These are phyloP conservation scores for Mycena crocata DNA, from an alignment of 768 basidiomycete species.

Conservation along the genomic window DNA sequence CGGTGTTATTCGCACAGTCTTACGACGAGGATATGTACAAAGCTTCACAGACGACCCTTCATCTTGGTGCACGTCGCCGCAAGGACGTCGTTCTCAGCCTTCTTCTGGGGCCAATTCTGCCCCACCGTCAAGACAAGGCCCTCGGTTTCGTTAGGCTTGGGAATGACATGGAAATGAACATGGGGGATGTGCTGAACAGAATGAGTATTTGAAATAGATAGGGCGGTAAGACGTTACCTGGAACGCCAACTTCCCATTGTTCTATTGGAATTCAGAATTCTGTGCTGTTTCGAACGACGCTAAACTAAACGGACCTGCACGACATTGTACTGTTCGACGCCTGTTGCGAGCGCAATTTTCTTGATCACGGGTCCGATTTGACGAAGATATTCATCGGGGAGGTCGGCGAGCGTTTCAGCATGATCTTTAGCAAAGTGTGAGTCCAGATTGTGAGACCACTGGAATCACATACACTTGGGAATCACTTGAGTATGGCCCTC, in stretches of 20 bases:
- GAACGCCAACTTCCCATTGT: conserved; percentile 72
- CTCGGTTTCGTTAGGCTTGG: conserved; percentile 54
- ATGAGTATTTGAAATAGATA: not conserved
- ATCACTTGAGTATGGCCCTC: conserved; percentile 60
- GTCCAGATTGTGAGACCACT: not conserved
- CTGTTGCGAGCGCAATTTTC: conserved; percentile 63
- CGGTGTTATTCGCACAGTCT: not conserved
- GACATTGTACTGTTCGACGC: conserved; percentile 67
- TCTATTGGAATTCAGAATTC: conserved; percentile 43
- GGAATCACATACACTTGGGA: conserved; percentile 51
- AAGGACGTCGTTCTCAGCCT: conserved; percentile 47
- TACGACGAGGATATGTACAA: too few relatives aligned
- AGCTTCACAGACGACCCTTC: conserved; percentile 38
- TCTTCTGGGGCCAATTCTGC: conserved; percentile 51
- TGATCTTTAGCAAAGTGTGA: conserved; percentile 55
- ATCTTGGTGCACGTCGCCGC: conserved; percentile 47
- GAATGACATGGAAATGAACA: conserved; percentile 63
- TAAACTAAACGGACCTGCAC: conserved; percentile 52
- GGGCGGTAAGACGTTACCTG: conserved; percentile 40
- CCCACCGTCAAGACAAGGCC: conserved; percentile 50
- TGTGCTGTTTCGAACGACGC: not conserved
- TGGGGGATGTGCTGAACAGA: conserved; percentile 54
- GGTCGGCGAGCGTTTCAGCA: conserved; percentile 64
- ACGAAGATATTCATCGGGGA: conserved; percentile 68
- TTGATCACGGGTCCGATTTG: conserved; percentile 67